These are phyloP conservation scores for Apophysomyces elegans DNA, from an alignment of 371 early-diverging fungal species.

Conservation along the genomic window DNA sequence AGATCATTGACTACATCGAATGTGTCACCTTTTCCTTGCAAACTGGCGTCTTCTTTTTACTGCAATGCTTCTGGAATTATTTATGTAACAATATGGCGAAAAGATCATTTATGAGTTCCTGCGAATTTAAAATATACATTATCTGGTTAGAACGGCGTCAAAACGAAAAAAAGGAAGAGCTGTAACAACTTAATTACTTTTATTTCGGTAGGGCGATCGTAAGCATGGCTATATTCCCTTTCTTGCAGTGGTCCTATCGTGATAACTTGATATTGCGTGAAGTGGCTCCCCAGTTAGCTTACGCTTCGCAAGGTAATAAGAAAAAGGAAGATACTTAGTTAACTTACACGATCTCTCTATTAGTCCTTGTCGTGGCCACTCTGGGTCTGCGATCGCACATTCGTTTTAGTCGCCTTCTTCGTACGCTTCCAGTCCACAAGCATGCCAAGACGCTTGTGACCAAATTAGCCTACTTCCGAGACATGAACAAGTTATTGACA, in stretches of 20 bases:
- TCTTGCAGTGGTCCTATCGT: conserved; percentile 47
- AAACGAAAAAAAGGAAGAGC: not conserved
- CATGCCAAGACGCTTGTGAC: conserved; percentile 19
- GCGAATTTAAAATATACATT: conserved; percentile 39
- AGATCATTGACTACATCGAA: conserved; percentile 34
- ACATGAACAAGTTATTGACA: conserved; percentile 53
- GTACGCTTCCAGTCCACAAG: not conserved
- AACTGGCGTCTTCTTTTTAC: conserved; percentile 33
- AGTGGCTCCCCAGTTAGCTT: conserved; percentile 48
- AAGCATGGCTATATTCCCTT: conserved; percentile 48
- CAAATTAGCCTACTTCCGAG: conserved; percentile 53
- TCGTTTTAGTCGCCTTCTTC: conserved; percentile 37
- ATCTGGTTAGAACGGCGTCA: conserved; percentile 27
- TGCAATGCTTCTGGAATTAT: conserved; percentile 45
- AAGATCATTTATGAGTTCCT: conserved; percentile 36
- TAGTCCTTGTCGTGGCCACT: conserved; percentile 38
- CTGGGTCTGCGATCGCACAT: conserved; percentile 48
- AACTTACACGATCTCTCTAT: not conserved
- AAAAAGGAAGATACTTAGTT: not conserved
- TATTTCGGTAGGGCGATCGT: conserved; percentile 37
- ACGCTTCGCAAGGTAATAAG: conserved; percentile 41
- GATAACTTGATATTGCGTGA: conserved; percentile 35
- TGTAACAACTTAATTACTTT: not conserved
- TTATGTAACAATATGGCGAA: conserved; percentile 34
- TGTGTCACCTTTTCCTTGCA: conserved; percentile 30